phyloP scores from a whole-genome alignment of 331 rosid species.

The Quercus tomentella region DNA sequence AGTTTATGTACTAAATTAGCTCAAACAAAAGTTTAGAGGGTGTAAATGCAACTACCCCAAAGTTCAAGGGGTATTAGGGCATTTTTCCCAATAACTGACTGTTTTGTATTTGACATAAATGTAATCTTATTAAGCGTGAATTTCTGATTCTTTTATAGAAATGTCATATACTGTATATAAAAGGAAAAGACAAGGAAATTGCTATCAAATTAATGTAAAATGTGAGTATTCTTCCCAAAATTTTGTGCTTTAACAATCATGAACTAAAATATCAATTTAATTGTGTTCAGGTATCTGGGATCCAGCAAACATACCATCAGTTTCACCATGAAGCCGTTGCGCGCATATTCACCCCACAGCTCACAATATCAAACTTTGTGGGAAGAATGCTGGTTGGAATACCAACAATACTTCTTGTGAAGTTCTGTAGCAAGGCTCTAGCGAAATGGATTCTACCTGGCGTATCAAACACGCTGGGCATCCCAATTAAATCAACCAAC shows the following conservation, averaged over 20 bases:
- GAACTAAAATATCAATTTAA: background rate
- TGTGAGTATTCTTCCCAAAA: background rate
- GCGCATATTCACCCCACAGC: constrained; percentile 54
- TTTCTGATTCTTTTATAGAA: background rate
- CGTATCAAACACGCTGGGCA: constrained; percentile 66
- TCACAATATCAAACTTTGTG: constrained; percentile 41
- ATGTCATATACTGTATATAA: background rate
- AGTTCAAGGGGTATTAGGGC: no score
- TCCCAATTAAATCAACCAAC: constrained; percentile 72
- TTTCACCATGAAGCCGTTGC: constrained; percentile 76
- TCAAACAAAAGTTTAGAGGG: no score
- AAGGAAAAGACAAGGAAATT: background rate
- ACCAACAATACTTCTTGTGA: constrained; percentile 77
- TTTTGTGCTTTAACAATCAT: background rate
- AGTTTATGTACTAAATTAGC: no score
- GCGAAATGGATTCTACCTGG: constrained; percentile 90
- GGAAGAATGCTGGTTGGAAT: constrained; percentile 85
- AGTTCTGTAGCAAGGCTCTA: constrained; percentile 87
- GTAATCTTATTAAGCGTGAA: background rate
- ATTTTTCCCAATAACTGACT: no score
- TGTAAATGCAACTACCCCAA: no score
- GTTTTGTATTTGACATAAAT: background rate
- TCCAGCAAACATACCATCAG: constrained; percentile 91
- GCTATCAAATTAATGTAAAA: background rate
- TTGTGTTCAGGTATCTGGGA: constrained; percentile 67